Evolutionary conservation across 371 early-diverging fungal genomes (phyloP).

Genomic region (Mucor indicus): DNA sequence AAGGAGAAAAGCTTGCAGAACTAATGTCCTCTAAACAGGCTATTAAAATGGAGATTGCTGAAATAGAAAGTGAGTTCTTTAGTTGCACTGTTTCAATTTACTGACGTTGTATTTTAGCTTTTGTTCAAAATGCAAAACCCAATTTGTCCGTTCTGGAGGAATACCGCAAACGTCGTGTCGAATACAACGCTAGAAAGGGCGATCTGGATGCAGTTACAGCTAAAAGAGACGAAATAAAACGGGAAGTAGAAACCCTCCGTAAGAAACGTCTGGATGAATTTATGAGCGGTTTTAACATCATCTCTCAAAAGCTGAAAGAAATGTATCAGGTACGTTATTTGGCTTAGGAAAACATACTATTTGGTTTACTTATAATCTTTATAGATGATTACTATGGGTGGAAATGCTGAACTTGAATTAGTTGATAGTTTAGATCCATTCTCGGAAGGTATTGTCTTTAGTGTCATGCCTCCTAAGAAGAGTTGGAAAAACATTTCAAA

Average conservation of each 20-base stretch:
- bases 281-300: conserved; percentile 94
- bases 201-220: conserved; percentile 78
- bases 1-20: conserved; percentile 51
- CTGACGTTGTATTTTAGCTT: conserved; percentile 37
- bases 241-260: conserved; percentile 73
- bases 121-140: conserved; percentile 72
- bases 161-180: conserved; percentile 75
- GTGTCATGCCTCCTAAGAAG: conserved; percentile 99
- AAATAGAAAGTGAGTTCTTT: conserved; percentile 38
- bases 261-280: conserved; percentile 89
- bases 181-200: conserved; percentile 65
- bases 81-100: not conserved
- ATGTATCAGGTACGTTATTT: conserved; percentile 89
- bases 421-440: conserved; percentile 99
- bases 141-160: conserved; percentile 89
- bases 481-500: conserved; percentile 99
- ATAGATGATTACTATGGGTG: conserved; percentile 98
- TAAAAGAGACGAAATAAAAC: conserved; percentile 73
- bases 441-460: conserved; percentile 98
- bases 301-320: conserved; percentile 96
- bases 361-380: not conserved
- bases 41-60: conserved; percentile 42
- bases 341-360: not conserved
- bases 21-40: conserved; percentile 29
- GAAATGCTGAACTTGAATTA: conserved; percentile 99